These are phyloP conservation scores for Paramarasmius palmivorus DNA, from an alignment of 1,284 basidiomycete genomes.

Conservation along the genomic window DNA sequence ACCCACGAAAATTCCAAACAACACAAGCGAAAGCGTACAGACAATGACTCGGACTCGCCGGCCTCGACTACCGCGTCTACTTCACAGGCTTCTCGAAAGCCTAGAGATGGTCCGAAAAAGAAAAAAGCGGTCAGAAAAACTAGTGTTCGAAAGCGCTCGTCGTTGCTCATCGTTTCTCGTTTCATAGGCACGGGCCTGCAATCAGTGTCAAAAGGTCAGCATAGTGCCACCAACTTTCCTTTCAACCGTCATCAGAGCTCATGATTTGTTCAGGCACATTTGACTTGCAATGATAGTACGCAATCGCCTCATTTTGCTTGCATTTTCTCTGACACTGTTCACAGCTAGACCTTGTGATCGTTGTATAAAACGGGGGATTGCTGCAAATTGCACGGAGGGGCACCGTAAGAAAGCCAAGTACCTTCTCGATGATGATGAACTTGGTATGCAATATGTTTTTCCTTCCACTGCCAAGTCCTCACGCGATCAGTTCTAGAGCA, in stretches of 20 bases:
- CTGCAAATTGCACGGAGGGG: conserved; percentile 88
- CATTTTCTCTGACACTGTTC: conserved; percentile 19
- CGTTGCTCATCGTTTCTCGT: not conserved
- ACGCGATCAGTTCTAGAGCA: conserved; percentile 56
- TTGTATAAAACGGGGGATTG: conserved; percentile 92
- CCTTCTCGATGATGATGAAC: conserved; percentile 88
- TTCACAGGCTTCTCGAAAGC: conserved; percentile 44
- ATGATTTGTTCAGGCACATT: conserved; percentile 56
- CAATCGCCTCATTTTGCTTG: conserved; percentile 23
- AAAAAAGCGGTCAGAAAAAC: conserved; percentile 60
- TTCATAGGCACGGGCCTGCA: conserved; percentile 71
- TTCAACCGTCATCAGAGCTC: not conserved
- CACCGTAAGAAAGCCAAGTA: conserved; percentile 99
- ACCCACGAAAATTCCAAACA: conserved; percentile 14
- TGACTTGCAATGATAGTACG: conserved; percentile 96
- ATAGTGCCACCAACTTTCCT: not conserved
- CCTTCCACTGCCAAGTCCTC: conserved; percentile 21
- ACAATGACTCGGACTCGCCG: conserved; percentile 38
- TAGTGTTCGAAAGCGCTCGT: not conserved
- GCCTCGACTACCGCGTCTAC: conserved; percentile 47
- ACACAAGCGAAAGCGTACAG: conserved; percentile 43
- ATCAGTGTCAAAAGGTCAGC: conserved; percentile 82
- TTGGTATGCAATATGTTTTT: conserved; percentile 56
- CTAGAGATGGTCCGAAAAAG: conserved; percentile 79
- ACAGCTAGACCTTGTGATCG: conserved; percentile 92